Base-by-base conservation (phyloP, 768 basidiomycete species). In the Harrya chromipes region DNA sequence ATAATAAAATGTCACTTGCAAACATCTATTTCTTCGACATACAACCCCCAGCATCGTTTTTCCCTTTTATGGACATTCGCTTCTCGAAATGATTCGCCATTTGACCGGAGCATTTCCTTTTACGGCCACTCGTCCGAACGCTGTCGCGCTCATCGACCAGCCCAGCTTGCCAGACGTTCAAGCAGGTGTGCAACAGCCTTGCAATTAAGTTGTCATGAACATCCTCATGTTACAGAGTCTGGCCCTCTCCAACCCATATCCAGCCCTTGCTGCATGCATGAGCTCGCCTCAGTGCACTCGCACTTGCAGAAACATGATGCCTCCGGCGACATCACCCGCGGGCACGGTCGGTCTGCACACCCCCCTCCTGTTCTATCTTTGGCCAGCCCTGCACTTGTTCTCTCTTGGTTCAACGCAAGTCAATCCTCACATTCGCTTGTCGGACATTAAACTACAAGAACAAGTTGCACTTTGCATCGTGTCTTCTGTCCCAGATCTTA, bases 361-460 rank as follows among this genome's bases (percentile, higher is more conserved):
- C 29, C 47, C 36, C 49, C 29, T 29, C 42, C 40, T 13, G 29
- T 29, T 29, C 29, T 29, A 29, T 29, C 29, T 29, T 29, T 29
- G 29, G 29, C 29, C 29, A 13, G 29, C 2, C 29, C 11, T 10
- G 12, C 29, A 29, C 12, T n/a, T n/a, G n/a, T n/a, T 62, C 61
- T 46, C 39, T 38, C 45, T 48, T 62, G 43, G 29, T 41, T 43
- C 49, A 20, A 40, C 13, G n/a, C 7, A 19, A 39, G 47, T 43
- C 47, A 50, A 39, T 14, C 47, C 48, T 23, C 17, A 12, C 46
- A 47, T 42, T 31, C 21, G 35, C 37, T 26, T 37, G 44, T 46
- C 63, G 63, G 61, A 64, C 53, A 65, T 62, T 62, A 56, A 62
- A 50, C 24, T 40, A 13, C 27, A 40, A 53, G 34, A 34, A 36